Base-by-base conservation (phyloP, 2,329 filamentous ascomycete species). In the Trichothecium sympodiale region DNA sequence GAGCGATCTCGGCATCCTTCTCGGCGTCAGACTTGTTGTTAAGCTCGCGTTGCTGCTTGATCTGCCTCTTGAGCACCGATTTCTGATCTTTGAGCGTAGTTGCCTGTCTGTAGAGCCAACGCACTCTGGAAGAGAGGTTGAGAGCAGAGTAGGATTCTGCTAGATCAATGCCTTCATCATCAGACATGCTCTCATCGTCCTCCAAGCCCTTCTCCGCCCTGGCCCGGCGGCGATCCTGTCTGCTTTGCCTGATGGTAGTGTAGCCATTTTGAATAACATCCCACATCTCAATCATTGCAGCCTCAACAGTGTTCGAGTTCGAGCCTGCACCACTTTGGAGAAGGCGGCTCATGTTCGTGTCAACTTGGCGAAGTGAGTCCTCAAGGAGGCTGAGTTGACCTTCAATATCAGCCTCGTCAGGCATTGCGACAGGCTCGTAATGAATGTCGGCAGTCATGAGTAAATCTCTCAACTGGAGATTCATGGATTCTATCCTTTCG, bases 1-100 rank as follows among this genome's bases (percentile, higher is more conserved):
- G 55, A 17, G 69, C 63, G n/a, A 83, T 55, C 42, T 82, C 73
- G 29, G 70, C 69, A 46, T 82, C 79, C 49, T 79, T 76, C 41
- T 79, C 71, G 15, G 74, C 67, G 45, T 94, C 86, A 1, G 85
- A 87, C 51, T 88, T 88, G 62, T 71, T 87, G 60, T 94, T 94
- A 38, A 95, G 71, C 51, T 94, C 86, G 39, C 88, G 82, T 59
- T 96, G 89, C 54, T 96, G 88, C 61, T 94, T 89, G 50, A 95
- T 89, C 55, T 96, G 88, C 30, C 87, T 77, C 50, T 89, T 82
- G 8, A 96, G 69, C 16, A 94, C 88, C 33, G 77, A 76, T 54
- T 94, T 93, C 53, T 96, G 88, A 47, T 94, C 84, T 42, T 84
- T 80, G 26, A 95, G 65, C 15, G 74, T 74, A 14, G 79, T 81